Evolutionary conservation across 1,284 basidiomycete genomes (phyloP).

Genomic region (Omphalotus olearius): DNA sequence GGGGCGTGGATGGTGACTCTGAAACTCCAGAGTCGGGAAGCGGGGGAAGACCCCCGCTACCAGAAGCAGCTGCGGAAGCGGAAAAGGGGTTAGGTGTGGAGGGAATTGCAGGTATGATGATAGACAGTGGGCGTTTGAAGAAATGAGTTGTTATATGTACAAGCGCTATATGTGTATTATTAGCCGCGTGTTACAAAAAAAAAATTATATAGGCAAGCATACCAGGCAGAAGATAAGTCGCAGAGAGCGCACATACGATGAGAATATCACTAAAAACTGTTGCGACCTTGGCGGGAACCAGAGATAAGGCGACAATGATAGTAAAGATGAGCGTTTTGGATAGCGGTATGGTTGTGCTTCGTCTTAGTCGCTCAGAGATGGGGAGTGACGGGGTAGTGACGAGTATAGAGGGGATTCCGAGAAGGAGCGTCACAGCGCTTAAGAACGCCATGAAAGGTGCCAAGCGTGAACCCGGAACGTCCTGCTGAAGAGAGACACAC

Average conservation of each 20-base stretch:
- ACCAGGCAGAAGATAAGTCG: slow-evolving; percentile 62
- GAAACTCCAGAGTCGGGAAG: not conserved
- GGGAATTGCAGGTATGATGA: slow-evolving; percentile 51
- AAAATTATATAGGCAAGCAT: slow-evolving; percentile 14
- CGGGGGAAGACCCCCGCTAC: not conserved
- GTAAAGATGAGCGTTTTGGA: slow-evolving; percentile 38
- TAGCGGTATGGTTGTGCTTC: slow-evolving; percentile 41
- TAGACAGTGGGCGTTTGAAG: slow-evolving; percentile 64
- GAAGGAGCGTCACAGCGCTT: slow-evolving; percentile 49
- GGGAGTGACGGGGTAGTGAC: slow-evolving; percentile 49
- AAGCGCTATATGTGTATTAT: slow-evolving; percentile 33
- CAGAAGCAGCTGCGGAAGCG: slow-evolving; percentile 18
- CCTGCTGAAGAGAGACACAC: slow-evolving; percentile 22
- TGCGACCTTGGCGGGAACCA: slow-evolving; percentile 33
- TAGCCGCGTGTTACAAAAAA: not conserved
- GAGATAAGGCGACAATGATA: slow-evolving; percentile 38
- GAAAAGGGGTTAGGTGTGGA: slow-evolving; percentile 23
- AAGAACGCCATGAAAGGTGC: slow-evolving; percentile 36
- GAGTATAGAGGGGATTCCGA: slow-evolving; percentile 58
- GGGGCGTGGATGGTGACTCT: slow-evolving; percentile 9
- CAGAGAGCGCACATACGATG: slow-evolving; percentile 44
- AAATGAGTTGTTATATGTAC: slow-evolving; percentile 65
- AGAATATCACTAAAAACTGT: slow-evolving; percentile 41
- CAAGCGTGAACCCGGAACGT: slow-evolving; percentile 22
- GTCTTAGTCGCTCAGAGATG: slow-evolving; percentile 38